Evolutionary conservation across 108 stramenopile species (phyloP), one percentile per base, ranked within the genome.

Genomic region (Fistulifera solaris): DNA sequence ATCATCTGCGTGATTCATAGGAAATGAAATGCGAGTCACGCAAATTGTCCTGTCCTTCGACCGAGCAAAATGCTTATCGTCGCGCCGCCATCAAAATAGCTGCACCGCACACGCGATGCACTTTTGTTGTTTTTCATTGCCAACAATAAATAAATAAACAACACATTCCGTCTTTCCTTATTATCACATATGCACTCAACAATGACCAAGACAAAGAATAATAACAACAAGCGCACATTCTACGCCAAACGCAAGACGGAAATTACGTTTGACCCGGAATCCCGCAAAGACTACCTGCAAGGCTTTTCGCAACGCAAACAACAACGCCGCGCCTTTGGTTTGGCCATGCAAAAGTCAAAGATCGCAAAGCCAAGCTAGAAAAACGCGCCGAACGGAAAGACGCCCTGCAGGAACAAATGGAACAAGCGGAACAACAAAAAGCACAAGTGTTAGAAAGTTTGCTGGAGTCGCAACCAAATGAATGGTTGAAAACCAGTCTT

Each of bases 261-360:
- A 41, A 40, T 91, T 40, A 76, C 74, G 2, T 91, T 91, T 65
- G 77, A 91, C 54, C 77, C 85, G 22, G 62, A 81, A 54, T 76
- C 75, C 17, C 76, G 89, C 19, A 46, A 31, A 0, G 66, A 71
- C 13, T 77, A 87, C 48, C 66, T 91, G 22, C 81, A 76, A 5
- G 89, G 89, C 2, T 83, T 91, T 56, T 80, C 83, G 25, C 57
- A 65, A 38, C 77, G 85, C 5, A 91, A 91, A 58, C 56, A 70
- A 47, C 70, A 87, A 59, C 80, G 89, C 15, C 70, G 89, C 8
- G 85, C 80, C 11, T 91, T 71, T 52, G 89, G 89, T n/a, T 54
- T 91, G 55, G 89, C 89, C 46, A 91, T 91, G 89, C 89, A 91
- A 69, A 87, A 85, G 83, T 91, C 38, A 91, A 91, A 55, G 89